Evolutionary conservation across 192 early-diverging fungal species (phyloP), one percentile per base, ranked within the genome.

Genomic region (Coemansia sp.): DNA sequence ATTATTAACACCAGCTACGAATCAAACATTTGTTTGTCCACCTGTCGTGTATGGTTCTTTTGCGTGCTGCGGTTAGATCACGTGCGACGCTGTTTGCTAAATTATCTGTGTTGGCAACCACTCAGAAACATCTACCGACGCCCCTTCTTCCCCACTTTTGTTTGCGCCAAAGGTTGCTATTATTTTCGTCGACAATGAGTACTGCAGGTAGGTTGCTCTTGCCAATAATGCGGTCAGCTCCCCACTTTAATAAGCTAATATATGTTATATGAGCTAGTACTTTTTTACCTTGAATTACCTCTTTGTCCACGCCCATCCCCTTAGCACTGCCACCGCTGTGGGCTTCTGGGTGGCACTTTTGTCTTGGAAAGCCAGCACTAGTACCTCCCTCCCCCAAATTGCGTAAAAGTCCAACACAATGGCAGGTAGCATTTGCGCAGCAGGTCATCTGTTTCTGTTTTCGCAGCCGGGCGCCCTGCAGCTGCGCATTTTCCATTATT

Each of bases 131-230:
- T 41, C n/a, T 58, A 25, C 56, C 30, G 32, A 41, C 56, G 24
- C 25, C 26, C 34, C n/a, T 28, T 31, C 23, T 28, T 22, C 21
- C 34, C 22, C 56, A 23, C 34, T 38, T 22, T 49, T 30, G 38
- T 14, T 44, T 16, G 38, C 38, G 25, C 18, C 44, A 50, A 50
- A 18, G 24, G 41, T 28, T 50, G 48, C 48, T 32, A 50, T 60
- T 49, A 60, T 60, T 30, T 50, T n/a, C 30, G 48, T 60, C 59
- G 28, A 60, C 59, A 60, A 60, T 60, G 59, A 31, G 23, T 21
- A 14, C 25, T 28, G 30, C 18, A 50, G 27, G 59, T 60, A 60
- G 50, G 59, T 50, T 41, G 34, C 23, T 41, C 44, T 19, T 1
- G 22, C 19, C 32, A 34, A n/a, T 14, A 12, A 8, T 38, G 34